phyloP scores from a whole-genome alignment of 805 yeast genomes.

The Metschnikowia cubensis region DNA sequence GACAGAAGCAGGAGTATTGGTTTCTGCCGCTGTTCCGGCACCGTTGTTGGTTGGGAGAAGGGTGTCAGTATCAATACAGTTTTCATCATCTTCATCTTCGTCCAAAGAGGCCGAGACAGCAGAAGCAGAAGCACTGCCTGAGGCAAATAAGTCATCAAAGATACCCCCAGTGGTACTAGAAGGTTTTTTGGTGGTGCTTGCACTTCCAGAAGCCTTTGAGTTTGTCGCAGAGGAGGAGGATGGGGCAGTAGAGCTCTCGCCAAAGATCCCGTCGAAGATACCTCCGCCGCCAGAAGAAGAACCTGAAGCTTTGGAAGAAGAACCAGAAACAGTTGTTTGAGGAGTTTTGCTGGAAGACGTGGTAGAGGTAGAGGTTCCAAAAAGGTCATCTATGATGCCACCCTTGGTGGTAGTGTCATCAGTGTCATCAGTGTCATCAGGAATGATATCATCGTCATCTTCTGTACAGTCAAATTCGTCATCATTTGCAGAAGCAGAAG shows the following conservation, averaged over 20 bases:
- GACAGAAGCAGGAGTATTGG: not conserved
- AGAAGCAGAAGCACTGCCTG: not conserved
- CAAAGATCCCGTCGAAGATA: constrained; percentile 4
- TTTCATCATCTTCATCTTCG: constrained; percentile 7
- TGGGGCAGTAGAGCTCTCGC: not conserved
- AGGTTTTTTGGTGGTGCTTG: not conserved
- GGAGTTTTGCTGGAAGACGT: constrained; percentile 5
- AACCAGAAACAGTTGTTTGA: not conserved
- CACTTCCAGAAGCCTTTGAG: not conserved
- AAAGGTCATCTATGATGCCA: constrained; percentile 8
- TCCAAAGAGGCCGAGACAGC: not conserved
- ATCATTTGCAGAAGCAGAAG: constrained; percentile 4
- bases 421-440: constrained; percentile 3
- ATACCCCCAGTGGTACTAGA: not conserved
- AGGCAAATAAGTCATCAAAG: not conserved
- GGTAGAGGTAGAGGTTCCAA: constrained; percentile 8
- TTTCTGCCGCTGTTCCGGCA: not conserved
- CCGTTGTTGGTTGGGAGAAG: constrained; percentile 4
- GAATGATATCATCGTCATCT: not conserved
- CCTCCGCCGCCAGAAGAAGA: constrained; percentile 1
- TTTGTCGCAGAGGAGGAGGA: not conserved
- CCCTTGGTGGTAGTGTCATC: constrained; percentile 9
- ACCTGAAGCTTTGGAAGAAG: not conserved
- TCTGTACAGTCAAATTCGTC: constrained; percentile 6
- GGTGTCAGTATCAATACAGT: constrained; percentile 11